A percentile compares a stretch with the other conserved stretches of the same genome.
These are phyloP conservation scores for Batkoa obscura DNA, from an alignment of 371 early-diverging fungal species.

Conservation along the genomic window DNA sequence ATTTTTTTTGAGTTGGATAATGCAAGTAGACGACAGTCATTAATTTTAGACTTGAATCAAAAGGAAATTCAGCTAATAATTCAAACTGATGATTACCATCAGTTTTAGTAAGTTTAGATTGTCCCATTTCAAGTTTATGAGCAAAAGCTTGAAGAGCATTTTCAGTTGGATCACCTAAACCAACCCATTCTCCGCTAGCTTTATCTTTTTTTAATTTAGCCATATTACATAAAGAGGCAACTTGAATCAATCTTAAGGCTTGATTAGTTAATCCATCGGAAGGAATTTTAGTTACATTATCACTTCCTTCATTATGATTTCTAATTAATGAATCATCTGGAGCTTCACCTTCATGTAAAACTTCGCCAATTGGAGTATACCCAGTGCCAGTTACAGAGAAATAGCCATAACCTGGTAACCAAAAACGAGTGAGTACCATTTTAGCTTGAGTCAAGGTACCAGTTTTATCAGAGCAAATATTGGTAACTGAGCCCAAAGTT, in stretches of 20 bases:
- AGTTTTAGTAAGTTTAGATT: constrained; percentile 19
- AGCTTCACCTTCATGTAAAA: constrained; percentile 11
- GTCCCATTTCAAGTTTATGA: constrained; percentile 34
- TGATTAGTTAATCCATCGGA: constrained; percentile 19
- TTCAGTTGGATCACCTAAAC: constrained; percentile 72
- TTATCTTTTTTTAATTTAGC: constrained; percentile 37
- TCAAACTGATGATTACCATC: constrained; percentile 22
- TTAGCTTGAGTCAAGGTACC: constrained; percentile 40
- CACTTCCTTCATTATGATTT: constrained; percentile 4
- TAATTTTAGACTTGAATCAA: constrained; percentile 71
- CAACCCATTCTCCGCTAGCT: constrained; percentile 34
- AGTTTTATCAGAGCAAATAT: constrained; percentile 81
- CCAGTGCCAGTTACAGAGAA: constrained; percentile 38
- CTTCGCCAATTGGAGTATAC: constrained; percentile 38
- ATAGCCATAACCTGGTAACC: constrained; percentile 40
- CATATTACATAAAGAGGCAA: constrained; percentile 54
- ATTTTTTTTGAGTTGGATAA: constrained; percentile 14
- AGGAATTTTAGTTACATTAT: constrained; percentile 27
- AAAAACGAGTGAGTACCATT: constrained; percentile 53
- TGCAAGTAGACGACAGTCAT: constrained; percentile 66
- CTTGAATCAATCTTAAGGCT: constrained; percentile 7
- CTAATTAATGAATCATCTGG: constrained; percentile 7
- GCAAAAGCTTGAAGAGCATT: constrained; percentile 56
- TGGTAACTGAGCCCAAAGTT: constrained; percentile 74
- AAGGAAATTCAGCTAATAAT: constrained; percentile 30